Percentiles rank a stretch among this genome's conserved stretches.
Conservation (phyloP, 306 rosid genomes). For the Pueraria montana region DNA sequence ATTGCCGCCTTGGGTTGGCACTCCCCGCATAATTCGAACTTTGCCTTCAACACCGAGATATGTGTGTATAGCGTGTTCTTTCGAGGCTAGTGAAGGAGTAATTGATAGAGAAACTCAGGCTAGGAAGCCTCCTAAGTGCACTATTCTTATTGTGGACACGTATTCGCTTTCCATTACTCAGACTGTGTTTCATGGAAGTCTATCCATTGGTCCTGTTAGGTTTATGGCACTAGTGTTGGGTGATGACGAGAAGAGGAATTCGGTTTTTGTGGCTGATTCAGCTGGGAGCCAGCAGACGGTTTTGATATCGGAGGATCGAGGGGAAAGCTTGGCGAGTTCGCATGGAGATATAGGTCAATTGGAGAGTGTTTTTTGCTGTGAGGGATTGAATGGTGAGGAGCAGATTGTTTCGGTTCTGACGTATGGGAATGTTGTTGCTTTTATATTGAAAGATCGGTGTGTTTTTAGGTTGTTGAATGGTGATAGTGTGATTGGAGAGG, state of each 20-base stretch:
- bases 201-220: constrained; percentile 78
- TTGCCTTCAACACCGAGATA: constrained; percentile 79
- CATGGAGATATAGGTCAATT: constrained; percentile 52
- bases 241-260: constrained; percentile 63
- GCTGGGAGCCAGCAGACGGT: constrained; percentile 75
- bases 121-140: constrained; percentile 73
- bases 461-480: constrained; percentile 66
- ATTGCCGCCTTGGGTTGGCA: constrained; percentile 96
- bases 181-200: constrained; percentile 81
- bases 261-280: constrained; percentile 75
- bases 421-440: constrained; percentile 61
- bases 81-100: constrained; percentile 64
- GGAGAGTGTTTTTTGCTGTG: constrained; percentile 62
- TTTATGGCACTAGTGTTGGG: constrained; percentile 77
- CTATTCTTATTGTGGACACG: constrained; percentile 79
- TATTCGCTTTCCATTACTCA: constrained; percentile 80
- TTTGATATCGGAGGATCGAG: constrained; percentile 59
- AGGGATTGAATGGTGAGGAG: constrained; percentile 60
- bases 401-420: constrained; percentile 64
- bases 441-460: constrained; percentile 65
- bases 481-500: constrained; percentile 69
- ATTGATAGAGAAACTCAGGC: constrained; percentile 66
- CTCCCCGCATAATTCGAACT: constrained; percentile 75
- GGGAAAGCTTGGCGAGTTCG: constrained; percentile 57
- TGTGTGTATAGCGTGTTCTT: constrained; percentile 86